phyloP scores from a whole-genome alignment of 345 rosid species.

The Trapa incisa region DNA sequence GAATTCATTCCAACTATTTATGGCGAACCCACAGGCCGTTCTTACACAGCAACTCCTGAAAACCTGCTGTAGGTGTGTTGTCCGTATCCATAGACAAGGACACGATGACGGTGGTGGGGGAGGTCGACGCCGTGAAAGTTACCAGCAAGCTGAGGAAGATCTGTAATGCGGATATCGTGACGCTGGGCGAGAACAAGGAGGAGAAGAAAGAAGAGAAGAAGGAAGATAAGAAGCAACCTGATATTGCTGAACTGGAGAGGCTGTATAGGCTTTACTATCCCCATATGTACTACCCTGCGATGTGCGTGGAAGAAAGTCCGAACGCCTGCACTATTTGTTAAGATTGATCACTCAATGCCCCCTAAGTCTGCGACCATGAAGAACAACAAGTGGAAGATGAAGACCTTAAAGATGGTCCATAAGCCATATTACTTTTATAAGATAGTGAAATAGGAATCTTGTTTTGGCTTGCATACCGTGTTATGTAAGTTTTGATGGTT shows the following conservation, averaged over 20 bases:
- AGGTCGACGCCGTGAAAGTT: conserved; percentile 9
- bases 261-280: not conserved
- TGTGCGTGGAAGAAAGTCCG: not conserved
- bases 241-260: not conserved
- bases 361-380: no score
- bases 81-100: not conserved
- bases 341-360: no score
- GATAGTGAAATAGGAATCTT: no score
- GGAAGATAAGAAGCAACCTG: not conserved
- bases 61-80: not conserved
- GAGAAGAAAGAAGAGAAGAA: not conserved
- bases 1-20: no score
- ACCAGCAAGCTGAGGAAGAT: conserved; percentile 9
- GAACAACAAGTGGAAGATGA: no score
- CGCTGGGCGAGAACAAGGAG: conserved; percentile 6
- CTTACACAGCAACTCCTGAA: not conserved
- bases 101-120: conserved; percentile 10
- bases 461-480: no score
- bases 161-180: conserved; percentile 5
- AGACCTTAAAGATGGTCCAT: no score
- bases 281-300: not conserved
- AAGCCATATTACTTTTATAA: no score
- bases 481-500: no score
- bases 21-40: not conserved
- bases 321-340: not conserved